Base-by-base conservation (phyloP, 78 protist genomes). In the Dictyostelium firmibasis region DNA sequence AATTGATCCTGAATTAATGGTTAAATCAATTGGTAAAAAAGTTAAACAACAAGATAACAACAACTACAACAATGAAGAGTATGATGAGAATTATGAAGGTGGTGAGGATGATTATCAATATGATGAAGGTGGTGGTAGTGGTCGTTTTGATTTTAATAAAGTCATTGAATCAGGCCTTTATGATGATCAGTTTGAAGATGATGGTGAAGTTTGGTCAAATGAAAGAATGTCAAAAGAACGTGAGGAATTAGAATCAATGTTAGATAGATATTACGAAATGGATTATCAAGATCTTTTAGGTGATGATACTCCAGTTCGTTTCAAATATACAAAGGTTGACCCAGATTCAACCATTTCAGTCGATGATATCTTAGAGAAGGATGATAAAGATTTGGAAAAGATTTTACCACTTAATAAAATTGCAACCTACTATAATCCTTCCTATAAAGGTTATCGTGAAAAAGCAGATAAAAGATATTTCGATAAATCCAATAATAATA, bases 261-360 rank as follows among this genome's bases (percentile, higher is more conserved):
- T 93, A 62, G 96, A 93, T 67, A 81, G 78, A 14, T 93, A 93
- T 16, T 93, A 93, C 60, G 92, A 85, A 27, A 53, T 93, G 43
- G 96, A 93, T 84, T 93, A 93, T 75, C 93, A 93, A 83, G 96
- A 93, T 76, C 50, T 93, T 47, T 67, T 89, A 47, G 79, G 79
- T 33, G 94, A 89, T 89, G 94, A 89, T 81, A 89, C 87, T 4
- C 94, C 94, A 81, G 87, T 89, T 70, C 47, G 94, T 62, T 89
- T 89, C 44, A 75, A 81, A 81, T 89, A 89, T 25, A 81, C 72
- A 23, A 78, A 78, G 35, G 94, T 89, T 20, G 87, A 78, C 3
- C 50, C 86, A 0, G 83, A 89, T 69, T 53, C 74, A 29, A 47
- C 69, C 35, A 41, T 89, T 14, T 44, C 94, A 20, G 27, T 89